A percentile compares a stretch with the other conserved stretches of the same genome.
Conservation (phyloP, 2,329 filamentous ascomycete species). For the Lizonia empirigonia region DNA sequence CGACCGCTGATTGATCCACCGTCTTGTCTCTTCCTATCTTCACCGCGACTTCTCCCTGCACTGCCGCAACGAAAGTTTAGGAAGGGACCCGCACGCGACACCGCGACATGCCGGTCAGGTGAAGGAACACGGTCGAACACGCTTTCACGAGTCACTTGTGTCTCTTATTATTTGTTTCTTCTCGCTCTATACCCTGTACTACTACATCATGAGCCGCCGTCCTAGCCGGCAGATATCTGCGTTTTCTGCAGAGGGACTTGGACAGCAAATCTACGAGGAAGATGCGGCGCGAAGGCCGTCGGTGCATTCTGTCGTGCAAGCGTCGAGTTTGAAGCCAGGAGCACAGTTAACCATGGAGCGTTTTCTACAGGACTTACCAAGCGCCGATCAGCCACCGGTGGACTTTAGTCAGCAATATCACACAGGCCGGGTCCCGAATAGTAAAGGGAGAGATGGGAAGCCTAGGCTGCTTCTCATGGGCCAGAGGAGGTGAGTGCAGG, state of each 20-base stretch:
- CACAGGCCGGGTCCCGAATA: slow-evolving; percentile 53
- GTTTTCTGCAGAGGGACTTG: slow-evolving; percentile 15
- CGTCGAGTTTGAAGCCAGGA: slow-evolving; percentile 45
- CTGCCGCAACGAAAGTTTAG: slow-evolving; percentile 2
- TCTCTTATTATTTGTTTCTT: slow-evolving; percentile 4
- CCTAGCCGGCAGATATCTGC: slow-evolving; percentile 15
- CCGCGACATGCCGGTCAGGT: slow-evolving; percentile 12
- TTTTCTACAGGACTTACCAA: slow-evolving; percentile 51
- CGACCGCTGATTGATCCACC: slow-evolving; percentile 19
- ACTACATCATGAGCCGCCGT: slow-evolving; percentile 25
- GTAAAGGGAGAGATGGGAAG: slow-evolving; percentile 66
- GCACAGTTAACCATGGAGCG: slow-evolving; percentile 52
- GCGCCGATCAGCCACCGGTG: slow-evolving; percentile 48
- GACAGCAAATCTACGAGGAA: slow-evolving; percentile 11
- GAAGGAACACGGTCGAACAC: neutral
- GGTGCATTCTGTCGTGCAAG: slow-evolving; percentile 17
- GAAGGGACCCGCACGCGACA: slow-evolving; percentile 8
- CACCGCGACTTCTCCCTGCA: slow-evolving; percentile 17
- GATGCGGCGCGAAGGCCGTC: slow-evolving; percentile 25
- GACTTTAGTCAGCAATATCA: slow-evolving; percentile 49
- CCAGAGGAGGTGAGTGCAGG: slow-evolving; percentile 74
- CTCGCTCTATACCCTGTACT: slow-evolving; percentile 40
- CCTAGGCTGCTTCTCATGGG: slow-evolving; percentile 93
- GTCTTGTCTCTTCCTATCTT: slow-evolving; percentile 8
- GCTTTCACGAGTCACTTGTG: neutral